Base-by-base conservation (phyloP, 2,329 filamentous ascomycete genomes). In the Hymenoscyphus repandus region DNA sequence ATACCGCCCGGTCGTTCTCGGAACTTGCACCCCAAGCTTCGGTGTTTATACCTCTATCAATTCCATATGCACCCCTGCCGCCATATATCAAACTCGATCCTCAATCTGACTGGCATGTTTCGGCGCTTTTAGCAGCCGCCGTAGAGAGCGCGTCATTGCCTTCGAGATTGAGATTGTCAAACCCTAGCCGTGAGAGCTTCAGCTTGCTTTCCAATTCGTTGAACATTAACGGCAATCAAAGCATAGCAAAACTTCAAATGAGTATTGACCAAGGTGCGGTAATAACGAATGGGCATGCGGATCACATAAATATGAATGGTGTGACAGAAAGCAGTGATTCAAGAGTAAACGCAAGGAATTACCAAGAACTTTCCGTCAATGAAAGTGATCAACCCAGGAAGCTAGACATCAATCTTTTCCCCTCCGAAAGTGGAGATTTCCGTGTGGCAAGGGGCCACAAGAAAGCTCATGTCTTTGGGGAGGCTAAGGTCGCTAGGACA, bases 61-160 rank as follows among this genome's bases (percentile, higher is more conserved):
- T 88, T 20, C 79, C 82, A 1, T 80, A 85, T 12, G 63, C 67
- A 13, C 69, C 67, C 33, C 58, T 86, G 22, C 82, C 85, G 1
- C 58, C 66, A 2, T 82, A 81, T 55, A 66, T 91, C 5, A 69
- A 69, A 2, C 58, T 93, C 12, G 79, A 91, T 60, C 58, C 68
- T 9, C 68, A 71, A 6, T 93, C 88, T 0, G 72, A 76, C 50
- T 99, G 93, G 93, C 83, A 95, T 61, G 80, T 80, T 3, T 85
- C 89, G 11, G 91, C 86, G 2, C 70, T 96, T 12, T 77, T 95
- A 54, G 80, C 83, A 12, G 76, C 87, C 1, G 88, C 86, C 1
- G 66, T 96, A 11, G 93, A 97, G 67, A 89, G 82, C 20, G 80
- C 86, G 32, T 88, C 86, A 1, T 70, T 97, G 12, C 87, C 88